A percentile compares a stretch with the other conserved stretches of the same genome.
Evolutionary conservation across 805 yeast genomes (phyloP).

Genomic region (Komagataella pastoris): DNA sequence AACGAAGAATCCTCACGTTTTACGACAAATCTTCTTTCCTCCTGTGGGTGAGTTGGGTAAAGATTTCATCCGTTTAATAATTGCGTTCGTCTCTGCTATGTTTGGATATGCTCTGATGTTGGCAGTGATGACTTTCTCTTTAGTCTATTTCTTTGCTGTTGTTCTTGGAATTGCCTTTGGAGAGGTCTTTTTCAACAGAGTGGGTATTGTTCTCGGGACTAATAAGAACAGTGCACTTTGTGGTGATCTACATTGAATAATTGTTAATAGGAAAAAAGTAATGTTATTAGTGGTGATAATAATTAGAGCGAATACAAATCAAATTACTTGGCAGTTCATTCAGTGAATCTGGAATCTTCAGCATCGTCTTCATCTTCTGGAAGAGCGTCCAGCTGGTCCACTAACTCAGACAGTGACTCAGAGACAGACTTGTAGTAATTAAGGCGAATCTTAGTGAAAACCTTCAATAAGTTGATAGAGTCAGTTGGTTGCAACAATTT

Average conservation of each 20-base stretch:
- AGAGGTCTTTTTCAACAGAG: conserved; percentile 54
- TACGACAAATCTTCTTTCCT: conserved; percentile 18
- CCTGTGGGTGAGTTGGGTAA: conserved; percentile 23
- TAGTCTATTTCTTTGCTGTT: conserved; percentile 62
- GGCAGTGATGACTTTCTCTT: conserved; percentile 60
- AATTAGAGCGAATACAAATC: neutral
- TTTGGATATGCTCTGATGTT: conserved; percentile 65
- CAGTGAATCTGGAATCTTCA: conserved; percentile 15
- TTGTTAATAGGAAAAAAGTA: neutral
- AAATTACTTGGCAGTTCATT: neutral
- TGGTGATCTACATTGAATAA: conserved; percentile 9
- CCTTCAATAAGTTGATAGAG: conserved; percentile 45
- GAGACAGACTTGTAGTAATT: conserved; percentile 46
- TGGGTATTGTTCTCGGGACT: conserved; percentile 25
- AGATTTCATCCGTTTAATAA: conserved; percentile 40
- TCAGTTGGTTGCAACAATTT: conserved; percentile 56
- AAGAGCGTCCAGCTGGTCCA: conserved; percentile 28
- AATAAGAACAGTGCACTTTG: conserved; percentile 20
- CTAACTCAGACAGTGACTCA: conserved; percentile 28
- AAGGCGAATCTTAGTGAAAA: conserved; percentile 58
- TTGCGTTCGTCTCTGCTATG: conserved; percentile 51
- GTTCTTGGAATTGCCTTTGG: conserved; percentile 59
- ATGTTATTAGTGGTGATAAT: neutral
- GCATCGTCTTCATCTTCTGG: conserved; percentile 29
- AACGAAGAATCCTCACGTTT: conserved; percentile 3